Conservation (phyloP, 2,329 filamentous ascomycete genomes). For the Parastagonospora nodorum region DNA sequence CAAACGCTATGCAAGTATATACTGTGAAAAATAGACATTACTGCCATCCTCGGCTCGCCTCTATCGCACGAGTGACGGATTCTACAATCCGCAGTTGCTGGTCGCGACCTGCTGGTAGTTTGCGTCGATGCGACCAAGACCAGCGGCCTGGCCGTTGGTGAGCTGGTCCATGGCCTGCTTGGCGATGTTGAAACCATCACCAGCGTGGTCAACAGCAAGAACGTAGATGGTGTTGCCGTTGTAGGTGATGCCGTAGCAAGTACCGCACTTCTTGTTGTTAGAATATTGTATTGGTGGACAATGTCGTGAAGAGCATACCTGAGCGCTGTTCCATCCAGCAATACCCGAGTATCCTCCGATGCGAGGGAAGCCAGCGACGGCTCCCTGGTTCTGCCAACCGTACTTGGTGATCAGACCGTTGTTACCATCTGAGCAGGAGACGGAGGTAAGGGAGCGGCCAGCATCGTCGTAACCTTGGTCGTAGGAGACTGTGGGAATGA, state of each 20-base stretch:
- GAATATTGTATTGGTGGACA: background rate
- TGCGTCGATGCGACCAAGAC: slow-evolving; percentile 53
- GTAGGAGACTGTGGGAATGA: slow-evolving; percentile 63
- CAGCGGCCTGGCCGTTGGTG: slow-evolving; percentile 52
- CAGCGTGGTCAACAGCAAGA: slow-evolving; percentile 55
- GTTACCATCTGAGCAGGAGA: slow-evolving; percentile 70
- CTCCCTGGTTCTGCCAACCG: slow-evolving; percentile 59
- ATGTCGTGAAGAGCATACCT: slow-evolving; percentile 20
- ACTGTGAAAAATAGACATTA: slow-evolving; percentile 1
- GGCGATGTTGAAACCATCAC: slow-evolving; percentile 56
- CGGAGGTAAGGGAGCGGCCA: slow-evolving; percentile 58
- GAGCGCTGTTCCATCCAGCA: slow-evolving; percentile 50
- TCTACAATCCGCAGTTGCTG: slow-evolving; percentile 42
- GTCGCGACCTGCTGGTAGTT: slow-evolving; percentile 43
- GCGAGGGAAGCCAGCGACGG: slow-evolving; percentile 53
- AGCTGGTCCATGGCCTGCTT: slow-evolving; percentile 55
- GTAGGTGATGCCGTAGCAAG: slow-evolving; percentile 58
- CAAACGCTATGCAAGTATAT: background rate
- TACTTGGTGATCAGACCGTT: slow-evolving; percentile 70
- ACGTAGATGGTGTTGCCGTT: slow-evolving; percentile 55
- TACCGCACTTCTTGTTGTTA: slow-evolving; percentile 51
- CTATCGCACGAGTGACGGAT: background rate
- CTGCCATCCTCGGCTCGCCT: background rate
- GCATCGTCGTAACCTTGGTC: slow-evolving; percentile 72
- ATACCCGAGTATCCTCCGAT: slow-evolving; percentile 58